These are phyloP conservation scores for Yarrowia porcina DNA, from an alignment of 805 yeast species.

Conservation along the genomic window DNA sequence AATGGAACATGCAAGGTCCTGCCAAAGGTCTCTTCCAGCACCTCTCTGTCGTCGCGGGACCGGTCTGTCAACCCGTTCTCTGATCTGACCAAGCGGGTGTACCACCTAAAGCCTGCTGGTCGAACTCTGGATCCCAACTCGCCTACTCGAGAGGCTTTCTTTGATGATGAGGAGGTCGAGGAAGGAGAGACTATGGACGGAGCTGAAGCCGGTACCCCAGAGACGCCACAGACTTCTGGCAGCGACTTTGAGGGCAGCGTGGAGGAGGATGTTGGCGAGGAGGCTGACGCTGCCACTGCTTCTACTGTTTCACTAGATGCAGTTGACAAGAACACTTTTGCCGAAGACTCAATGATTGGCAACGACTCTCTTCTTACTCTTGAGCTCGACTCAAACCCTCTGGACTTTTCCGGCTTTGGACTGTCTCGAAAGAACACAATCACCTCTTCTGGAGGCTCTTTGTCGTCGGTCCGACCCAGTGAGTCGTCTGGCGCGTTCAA, in stretches of 20 bases:
- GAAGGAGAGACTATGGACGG: slow-evolving; percentile 5
- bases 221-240: neutral
- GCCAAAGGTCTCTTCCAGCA: neutral
- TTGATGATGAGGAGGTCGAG: slow-evolving; percentile 9
- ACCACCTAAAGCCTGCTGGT: neutral
- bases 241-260: neutral
- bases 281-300: neutral
- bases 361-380: neutral
- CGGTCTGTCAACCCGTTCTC: neutral
- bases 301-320: neutral
- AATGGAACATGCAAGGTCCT: slow-evolving; percentile 16
- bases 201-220: neutral
- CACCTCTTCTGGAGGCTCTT: neutral
- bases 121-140: slow-evolving; percentile 7
- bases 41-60: neutral
- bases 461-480: neutral
- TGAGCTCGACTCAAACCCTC: neutral
- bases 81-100: slow-evolving; percentile 7
- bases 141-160: neutral
- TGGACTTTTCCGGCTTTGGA: neutral
- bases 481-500: slow-evolving; percentile 23
- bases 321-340: neutral
- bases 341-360: neutral
- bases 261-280: neutral
- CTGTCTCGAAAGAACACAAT: slow-evolving; percentile 22